Conservation (phyloP, 2,329 filamentous ascomycete species). For the Simplicillium sp. region DNA sequence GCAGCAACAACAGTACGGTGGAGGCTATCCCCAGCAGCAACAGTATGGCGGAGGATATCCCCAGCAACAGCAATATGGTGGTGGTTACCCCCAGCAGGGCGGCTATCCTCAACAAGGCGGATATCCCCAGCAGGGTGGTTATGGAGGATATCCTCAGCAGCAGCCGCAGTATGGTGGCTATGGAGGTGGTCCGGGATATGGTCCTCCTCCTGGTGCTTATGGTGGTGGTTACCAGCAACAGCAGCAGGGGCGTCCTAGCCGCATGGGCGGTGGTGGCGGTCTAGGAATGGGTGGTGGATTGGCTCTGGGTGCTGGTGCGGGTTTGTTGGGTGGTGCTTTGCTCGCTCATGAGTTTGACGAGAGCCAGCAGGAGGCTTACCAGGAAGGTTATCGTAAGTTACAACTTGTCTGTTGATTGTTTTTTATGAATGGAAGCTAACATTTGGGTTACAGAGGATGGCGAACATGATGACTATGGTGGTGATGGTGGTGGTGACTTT, state of each 20-base stretch:
- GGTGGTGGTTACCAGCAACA: slow-evolving; percentile 22
- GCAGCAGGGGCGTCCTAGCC: slow-evolving; percentile 34
- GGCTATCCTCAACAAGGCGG: slow-evolving; percentile 9
- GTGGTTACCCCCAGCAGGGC: slow-evolving; percentile 4
- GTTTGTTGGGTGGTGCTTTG: slow-evolving; percentile 68
- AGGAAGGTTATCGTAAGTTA: slow-evolving; percentile 31
- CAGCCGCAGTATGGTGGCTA: slow-evolving; percentile 7
- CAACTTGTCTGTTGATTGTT: not conserved
- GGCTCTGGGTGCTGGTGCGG: slow-evolving; percentile 71
- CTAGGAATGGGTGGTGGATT: slow-evolving; percentile 61
- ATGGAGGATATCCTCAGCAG: not conserved
- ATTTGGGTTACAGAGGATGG: slow-evolving; percentile 16
- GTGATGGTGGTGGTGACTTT: slow-evolving; percentile 20
- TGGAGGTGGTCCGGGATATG: slow-evolving; percentile 18
- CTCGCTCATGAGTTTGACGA: slow-evolving; percentile 59
- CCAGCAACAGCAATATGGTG: slow-evolving; percentile 16
- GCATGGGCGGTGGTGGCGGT: slow-evolving; percentile 28
- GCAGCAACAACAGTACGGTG: slow-evolving; percentile 10
- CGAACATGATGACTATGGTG: slow-evolving; percentile 17
- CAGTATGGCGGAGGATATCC: slow-evolving; percentile 18
- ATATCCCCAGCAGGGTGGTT: slow-evolving; percentile 10
- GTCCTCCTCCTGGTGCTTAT: slow-evolving; percentile 20
- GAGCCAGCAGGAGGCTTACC: slow-evolving; percentile 46
- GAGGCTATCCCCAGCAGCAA: slow-evolving; percentile 15
- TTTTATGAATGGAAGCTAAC: slow-evolving; percentile 8